phyloP scores from a whole-genome alignment of 192 early-diverging fungal species.

The Oehlia diaphana region DNA sequence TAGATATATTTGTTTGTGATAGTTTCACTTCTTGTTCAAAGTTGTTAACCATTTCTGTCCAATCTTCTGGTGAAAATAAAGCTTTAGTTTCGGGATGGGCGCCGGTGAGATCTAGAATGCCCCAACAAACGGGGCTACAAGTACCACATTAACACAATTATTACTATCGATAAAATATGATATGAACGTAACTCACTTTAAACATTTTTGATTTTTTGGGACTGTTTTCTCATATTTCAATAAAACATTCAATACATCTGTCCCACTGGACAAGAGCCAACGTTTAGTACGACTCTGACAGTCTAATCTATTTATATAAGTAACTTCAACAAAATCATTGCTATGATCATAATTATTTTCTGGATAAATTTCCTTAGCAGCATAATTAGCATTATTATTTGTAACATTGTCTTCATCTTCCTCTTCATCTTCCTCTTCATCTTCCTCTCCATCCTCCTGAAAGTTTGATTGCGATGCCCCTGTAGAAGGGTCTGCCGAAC shows the following conservation, averaged over 20 bases:
- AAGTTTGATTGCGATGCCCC: too few relatives aligned
- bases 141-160: neutral
- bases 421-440: too few relatives aligned
- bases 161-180: too few relatives aligned
- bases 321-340: too few relatives aligned
- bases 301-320: too few relatives aligned
- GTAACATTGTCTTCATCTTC: too few relatives aligned
- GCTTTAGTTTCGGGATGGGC: constrained; percentile 25
- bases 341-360: too few relatives aligned
- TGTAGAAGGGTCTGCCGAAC: too few relatives aligned
- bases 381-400: too few relatives aligned
- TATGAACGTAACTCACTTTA: too few relatives aligned
- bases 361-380: too few relatives aligned
- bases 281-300: neutral
- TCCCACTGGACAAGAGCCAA: constrained; percentile 25
- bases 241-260: constrained; percentile 19
- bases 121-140: constrained; percentile 30
- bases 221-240: constrained; percentile 9
- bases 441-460: too few relatives aligned
- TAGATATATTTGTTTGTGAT: constrained; percentile 24
- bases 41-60: constrained; percentile 31
- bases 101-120: constrained; percentile 32
- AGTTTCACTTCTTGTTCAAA: constrained; percentile 29
- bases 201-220: constrained; percentile 23
- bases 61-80: constrained; percentile 28